A percentile compares a stretch with the other conserved stretches of the same genome.
Conservation (phyloP, 2,329 filamentous ascomycete species). For the Pyricularia grisea region DNA sequence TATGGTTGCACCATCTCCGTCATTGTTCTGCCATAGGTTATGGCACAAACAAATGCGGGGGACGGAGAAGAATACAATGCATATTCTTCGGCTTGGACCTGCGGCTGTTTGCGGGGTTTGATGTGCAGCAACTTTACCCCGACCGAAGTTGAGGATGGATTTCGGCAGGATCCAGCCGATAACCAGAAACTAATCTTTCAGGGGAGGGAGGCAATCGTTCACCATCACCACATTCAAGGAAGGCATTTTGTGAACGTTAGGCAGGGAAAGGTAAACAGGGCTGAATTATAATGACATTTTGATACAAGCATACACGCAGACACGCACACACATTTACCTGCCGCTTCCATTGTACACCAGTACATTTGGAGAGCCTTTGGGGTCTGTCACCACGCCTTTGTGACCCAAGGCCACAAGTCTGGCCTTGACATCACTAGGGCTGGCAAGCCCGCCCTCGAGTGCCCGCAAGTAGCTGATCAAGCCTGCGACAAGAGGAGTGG, state of each 20-base stretch:
- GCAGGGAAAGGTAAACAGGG: neutral
- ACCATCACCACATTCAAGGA: too few relatives aligned
- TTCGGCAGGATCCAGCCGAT: neutral
- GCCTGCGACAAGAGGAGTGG: constrained; percentile 23
- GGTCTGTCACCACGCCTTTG: constrained; percentile 4
- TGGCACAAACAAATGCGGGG: neutral
- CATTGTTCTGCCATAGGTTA: neutral
- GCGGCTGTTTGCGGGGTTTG: neutral
- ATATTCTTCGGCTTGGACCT: neutral
- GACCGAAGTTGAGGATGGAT: neutral
- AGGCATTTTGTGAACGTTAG: too few relatives aligned
- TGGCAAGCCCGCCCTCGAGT: constrained; percentile 23
- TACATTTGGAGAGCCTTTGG: constrained; percentile 5
- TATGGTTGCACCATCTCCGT: neutral
- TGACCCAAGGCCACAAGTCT: neutral
- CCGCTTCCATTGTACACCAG: constrained; percentile 12
- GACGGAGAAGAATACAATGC: neutral
- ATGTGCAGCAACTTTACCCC: neutral
- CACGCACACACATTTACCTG: neutral
- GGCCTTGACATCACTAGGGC: neutral
- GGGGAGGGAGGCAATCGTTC: too few relatives aligned
- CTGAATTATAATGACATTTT: neutral
- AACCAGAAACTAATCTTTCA: neutral
- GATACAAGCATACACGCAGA: neutral
- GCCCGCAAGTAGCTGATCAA: constrained; percentile 30